phyloP scores from a whole-genome alignment of 1,284 basidiomycete species.

The Hypsizygus ulmarius region DNA sequence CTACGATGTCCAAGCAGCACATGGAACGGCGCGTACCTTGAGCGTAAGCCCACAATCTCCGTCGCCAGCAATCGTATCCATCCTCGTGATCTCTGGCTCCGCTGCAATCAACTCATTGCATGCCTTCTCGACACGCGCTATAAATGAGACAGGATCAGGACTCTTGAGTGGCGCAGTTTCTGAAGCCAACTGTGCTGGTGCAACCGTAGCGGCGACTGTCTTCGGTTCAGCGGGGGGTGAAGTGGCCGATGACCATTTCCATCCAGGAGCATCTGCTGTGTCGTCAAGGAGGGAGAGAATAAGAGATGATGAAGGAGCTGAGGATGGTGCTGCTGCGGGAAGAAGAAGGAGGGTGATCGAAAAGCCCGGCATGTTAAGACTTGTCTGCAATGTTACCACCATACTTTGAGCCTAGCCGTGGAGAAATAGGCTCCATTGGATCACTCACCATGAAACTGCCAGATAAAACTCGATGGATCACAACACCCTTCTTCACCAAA shows the following conservation, averaged over 20 bases:
- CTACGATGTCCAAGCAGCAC: slow-evolving; percentile 26
- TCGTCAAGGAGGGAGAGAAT: slow-evolving; percentile 81
- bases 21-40: slow-evolving; percentile 49
- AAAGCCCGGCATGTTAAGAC: slow-evolving; percentile 94
- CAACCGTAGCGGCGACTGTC: slow-evolving; percentile 16
- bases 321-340: slow-evolving; percentile 44
- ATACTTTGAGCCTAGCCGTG: slow-evolving; percentile 2
- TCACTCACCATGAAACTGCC: slow-evolving; percentile 80
- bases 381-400: slow-evolving; percentile 52
- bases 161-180: slow-evolving; percentile 32
- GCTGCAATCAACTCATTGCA: slow-evolving; percentile 71
- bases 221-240: slow-evolving; percentile 32
- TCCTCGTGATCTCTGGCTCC: slow-evolving; percentile 85
- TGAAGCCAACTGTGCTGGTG: slow-evolving; percentile 17
- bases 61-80: slow-evolving; percentile 76
- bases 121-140: slow-evolving; percentile 57
- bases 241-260: slow-evolving; percentile 67
- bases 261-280: slow-evolving; percentile 73
- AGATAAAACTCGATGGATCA: slow-evolving; percentile 61
- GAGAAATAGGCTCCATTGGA: background rate
- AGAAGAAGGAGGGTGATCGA: slow-evolving; percentile 85
- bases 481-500: slow-evolving; percentile 56
- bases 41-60: slow-evolving; percentile 83
- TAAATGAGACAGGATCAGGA: slow-evolving; percentile 49
- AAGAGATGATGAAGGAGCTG: slow-evolving; percentile 39